phyloP scores from a whole-genome alignment of 2,329 filamentous ascomycete genomes.

The Rutstroemia sp. region DNA sequence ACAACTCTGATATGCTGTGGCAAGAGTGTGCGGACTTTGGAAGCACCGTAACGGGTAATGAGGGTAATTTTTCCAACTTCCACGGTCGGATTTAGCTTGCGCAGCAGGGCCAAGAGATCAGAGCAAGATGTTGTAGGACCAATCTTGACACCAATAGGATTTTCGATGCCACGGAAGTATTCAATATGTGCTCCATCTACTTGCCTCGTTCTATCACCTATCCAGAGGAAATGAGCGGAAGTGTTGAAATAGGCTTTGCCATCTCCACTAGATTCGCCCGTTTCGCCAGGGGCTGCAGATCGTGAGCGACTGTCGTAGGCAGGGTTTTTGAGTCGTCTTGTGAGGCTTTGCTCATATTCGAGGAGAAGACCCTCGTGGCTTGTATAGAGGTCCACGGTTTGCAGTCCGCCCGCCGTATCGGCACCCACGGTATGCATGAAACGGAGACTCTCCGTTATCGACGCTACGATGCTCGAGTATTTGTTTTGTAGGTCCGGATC shows the following conservation, averaged over 20 bases:
- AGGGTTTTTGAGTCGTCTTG: conserved; percentile 64
- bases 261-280: conserved; percentile 16
- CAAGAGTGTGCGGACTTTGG: conserved; percentile 66
- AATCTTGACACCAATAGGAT: conserved; percentile 94
- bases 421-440: conserved; percentile 95
- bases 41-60: conserved; percentile 88
- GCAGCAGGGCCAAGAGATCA: conserved; percentile 72
- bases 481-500: conserved; percentile 77
- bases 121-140: conserved; percentile 73
- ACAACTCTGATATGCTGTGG: conserved; percentile 85
- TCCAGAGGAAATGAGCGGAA: conserved; percentile 95
- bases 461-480: conserved; percentile 76
- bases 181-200: conserved; percentile 91
- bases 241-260: conserved; percentile 75
- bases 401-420: conserved; percentile 72
- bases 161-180: conserved; percentile 93
- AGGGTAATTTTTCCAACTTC: conserved; percentile 92
- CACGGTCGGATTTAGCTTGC: conserved; percentile 73
- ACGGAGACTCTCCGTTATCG: conserved; percentile 82
- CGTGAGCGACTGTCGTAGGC: conserved; percentile 24
- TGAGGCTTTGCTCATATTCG: conserved; percentile 88
- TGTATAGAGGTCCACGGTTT: conserved; percentile 91
- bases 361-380: conserved; percentile 91
- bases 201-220: conserved; percentile 91
- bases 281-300: not conserved